phyloP scores from a whole-genome alignment of 2,329 filamentous ascomycete species.

The Mycosphaerelloides madeirae region DNA sequence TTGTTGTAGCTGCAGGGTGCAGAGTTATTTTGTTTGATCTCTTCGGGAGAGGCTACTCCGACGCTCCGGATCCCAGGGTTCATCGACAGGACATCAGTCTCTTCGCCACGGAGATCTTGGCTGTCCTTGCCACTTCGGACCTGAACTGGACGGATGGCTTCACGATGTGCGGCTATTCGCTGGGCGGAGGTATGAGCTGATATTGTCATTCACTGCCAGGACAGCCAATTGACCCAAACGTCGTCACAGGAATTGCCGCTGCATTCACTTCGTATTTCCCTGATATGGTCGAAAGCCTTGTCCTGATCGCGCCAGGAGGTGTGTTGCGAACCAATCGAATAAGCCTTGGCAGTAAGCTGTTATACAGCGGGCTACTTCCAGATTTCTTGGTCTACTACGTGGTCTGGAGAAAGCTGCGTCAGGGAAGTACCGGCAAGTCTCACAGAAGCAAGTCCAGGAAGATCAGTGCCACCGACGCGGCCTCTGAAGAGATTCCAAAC shows the following conservation, averaged over 20 bases:
- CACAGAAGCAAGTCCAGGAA: slow-evolving; percentile 5
- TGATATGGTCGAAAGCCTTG: slow-evolving; percentile 60
- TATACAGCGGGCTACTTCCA: slow-evolving; percentile 62
- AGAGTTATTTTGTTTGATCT: slow-evolving; percentile 77
- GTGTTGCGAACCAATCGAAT: slow-evolving; percentile 64
- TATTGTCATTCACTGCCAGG: too few relatives aligned
- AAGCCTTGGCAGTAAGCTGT: slow-evolving; percentile 55
- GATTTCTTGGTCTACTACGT: slow-evolving; percentile 51
- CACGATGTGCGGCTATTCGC: slow-evolving; percentile 70
- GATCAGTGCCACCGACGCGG: slow-evolving; percentile 4
- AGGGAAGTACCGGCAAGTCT: slow-evolving; percentile 30
- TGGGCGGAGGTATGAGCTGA: slow-evolving; percentile 59
- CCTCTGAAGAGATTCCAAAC: slow-evolving; percentile 24
- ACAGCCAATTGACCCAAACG: too few relatives aligned
- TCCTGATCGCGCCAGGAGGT: slow-evolving; percentile 75
- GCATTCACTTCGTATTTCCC: slow-evolving; percentile 68
- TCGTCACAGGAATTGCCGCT: slow-evolving; percentile 48
- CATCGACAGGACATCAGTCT: slow-evolving; percentile 69
- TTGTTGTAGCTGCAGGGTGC: slow-evolving; percentile 60
- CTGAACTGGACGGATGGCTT: slow-evolving; percentile 62
- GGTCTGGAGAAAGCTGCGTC: slow-evolving; percentile 36
- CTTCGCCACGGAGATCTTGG: slow-evolving; percentile 67
- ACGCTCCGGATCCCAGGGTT: slow-evolving; percentile 61
- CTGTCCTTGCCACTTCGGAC: slow-evolving; percentile 64
- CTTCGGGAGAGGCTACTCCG: slow-evolving; percentile 73